Base-by-base conservation (phyloP, 192 early-diverging fungal genomes). In the Kickxella alabastrina region DNA sequence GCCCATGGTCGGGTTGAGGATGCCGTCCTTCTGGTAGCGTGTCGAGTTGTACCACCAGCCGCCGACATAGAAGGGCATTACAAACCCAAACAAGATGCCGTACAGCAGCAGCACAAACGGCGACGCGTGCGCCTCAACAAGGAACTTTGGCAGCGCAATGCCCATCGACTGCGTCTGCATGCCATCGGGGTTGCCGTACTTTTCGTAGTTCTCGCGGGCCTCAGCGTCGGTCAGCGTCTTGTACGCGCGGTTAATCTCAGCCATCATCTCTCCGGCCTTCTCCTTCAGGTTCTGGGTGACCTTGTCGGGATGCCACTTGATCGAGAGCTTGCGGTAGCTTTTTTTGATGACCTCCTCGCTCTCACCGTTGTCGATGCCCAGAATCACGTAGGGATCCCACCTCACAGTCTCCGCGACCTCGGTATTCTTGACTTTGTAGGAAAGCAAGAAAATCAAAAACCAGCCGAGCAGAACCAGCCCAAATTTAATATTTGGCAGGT, bases 111-210 rank as follows among this genome's bases (percentile, higher is more conserved):
- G 71, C 6, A 97, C 91, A 71, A 85, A 86, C 10, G 80, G 79
- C 55, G 82, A 86, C 68, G 95, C 92, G 56, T 84, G 78, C 14
- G 87, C 80, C 57, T 95, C 91, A 1, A 97, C 89, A 10, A 99
- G 73, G 79, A 89, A 89, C 40, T 81, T 80, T 4, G 96, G 96
- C 31, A 99, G 81, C 3, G 96, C 96, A 63, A 99, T 88, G 35
- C 93, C 93, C 82, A 97, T 87, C 28, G 85, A 78, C 53, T 86
- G 83, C 18, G 89, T 84, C 71, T 96, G 93, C 59, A 90, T 93
- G 12, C 96, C 96, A 66, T 99, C 96, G 14, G 96, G 94, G 67
- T 97, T 92, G 45, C 95, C 95, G 53, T 81, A 94, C 66, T 99
- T 91, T 54, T 97, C 92, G 78, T 86, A 99, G 68, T 89, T 91